Percentiles rank a stretch among this genome's conserved stretches.
phyloP scores from a whole-genome alignment of 1,139 yeast species.

The Candida sp. region DNA sequence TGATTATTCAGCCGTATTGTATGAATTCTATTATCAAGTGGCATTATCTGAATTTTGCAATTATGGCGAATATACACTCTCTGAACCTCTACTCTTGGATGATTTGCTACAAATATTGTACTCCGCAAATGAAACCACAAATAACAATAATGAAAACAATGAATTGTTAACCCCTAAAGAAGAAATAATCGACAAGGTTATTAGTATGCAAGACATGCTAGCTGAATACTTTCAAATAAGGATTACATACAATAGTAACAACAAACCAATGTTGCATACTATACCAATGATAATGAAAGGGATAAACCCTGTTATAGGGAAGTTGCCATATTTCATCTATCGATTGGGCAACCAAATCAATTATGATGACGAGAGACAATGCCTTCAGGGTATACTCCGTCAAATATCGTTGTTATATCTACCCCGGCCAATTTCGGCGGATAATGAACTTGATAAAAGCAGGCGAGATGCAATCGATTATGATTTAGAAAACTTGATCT shows the following conservation, averaged over 20 bases:
- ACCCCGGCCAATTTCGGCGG: conserved; percentile 52
- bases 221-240: conserved; percentile 69
- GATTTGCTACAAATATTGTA: conserved; percentile 27
- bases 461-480: conserved; percentile 21
- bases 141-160: conserved; percentile 5
- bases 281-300: conserved; percentile 70
- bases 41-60: conserved; percentile 78
- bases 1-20: conserved; percentile 71
- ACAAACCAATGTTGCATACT: conserved; percentile 34
- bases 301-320: conserved; percentile 58
- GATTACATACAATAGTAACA: conserved; percentile 23
- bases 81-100: conserved; percentile 29
- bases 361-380: conserved; percentile 64
- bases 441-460: conserved; percentile 16
- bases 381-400: conserved; percentile 60
- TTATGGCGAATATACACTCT: conserved; percentile 62
- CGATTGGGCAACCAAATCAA: conserved; percentile 56
- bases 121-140: background rate
- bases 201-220: conserved; percentile 70
- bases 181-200: conserved; percentile 22
- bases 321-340: conserved; percentile 66
- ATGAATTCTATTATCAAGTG: conserved; percentile 77
- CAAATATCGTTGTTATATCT: conserved; percentile 74
- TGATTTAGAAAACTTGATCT: conserved; percentile 53
- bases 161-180: conserved; percentile 12